These are phyloP conservation scores for Podospora fimiseda DNA, from an alignment of 495 filamentous ascomycete species.

Conservation along the genomic window DNA sequence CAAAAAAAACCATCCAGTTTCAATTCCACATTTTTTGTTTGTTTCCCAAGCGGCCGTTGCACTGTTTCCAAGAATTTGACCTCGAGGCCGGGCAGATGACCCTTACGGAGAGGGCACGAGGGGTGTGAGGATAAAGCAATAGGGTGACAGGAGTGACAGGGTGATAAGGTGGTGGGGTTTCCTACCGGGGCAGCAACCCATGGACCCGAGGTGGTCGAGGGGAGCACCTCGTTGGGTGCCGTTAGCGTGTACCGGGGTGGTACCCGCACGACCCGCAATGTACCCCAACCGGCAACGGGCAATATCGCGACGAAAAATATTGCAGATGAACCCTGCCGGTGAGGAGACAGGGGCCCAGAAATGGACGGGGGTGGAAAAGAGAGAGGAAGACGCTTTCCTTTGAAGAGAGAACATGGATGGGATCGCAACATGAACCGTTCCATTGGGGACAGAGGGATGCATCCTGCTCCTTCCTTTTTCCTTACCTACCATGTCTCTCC, in stretches of 20 bases:
- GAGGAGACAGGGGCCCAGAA: not conserved
- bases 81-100: too few relatives aligned
- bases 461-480: not conserved
- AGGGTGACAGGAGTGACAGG: too few relatives aligned
- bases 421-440: not conserved
- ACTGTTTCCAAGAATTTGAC: not conserved
- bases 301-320: constrained; percentile 24
- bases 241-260: constrained; percentile 13
- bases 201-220: constrained; percentile 14
- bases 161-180: not conserved
- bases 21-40: too few relatives aligned
- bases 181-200: constrained; percentile 7
- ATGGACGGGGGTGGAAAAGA: not conserved
- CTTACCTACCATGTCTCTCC: not conserved
- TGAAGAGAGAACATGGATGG: not conserved
- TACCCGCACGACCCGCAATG: constrained; percentile 13
- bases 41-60: too few relatives aligned
- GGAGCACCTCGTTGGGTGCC: constrained; percentile 15
- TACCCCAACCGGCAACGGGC: constrained; percentile 17
- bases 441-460: not conserved
- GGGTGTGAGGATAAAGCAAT: too few relatives aligned
- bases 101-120: too few relatives aligned
- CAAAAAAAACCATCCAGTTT: too few relatives aligned
- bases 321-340: constrained; percentile 17
- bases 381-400: constrained; percentile 3